These are phyloP conservation scores for Fusarium oxysporum DNA, from an alignment of 2,329 filamentous ascomycete species.

Conservation along the genomic window DNA sequence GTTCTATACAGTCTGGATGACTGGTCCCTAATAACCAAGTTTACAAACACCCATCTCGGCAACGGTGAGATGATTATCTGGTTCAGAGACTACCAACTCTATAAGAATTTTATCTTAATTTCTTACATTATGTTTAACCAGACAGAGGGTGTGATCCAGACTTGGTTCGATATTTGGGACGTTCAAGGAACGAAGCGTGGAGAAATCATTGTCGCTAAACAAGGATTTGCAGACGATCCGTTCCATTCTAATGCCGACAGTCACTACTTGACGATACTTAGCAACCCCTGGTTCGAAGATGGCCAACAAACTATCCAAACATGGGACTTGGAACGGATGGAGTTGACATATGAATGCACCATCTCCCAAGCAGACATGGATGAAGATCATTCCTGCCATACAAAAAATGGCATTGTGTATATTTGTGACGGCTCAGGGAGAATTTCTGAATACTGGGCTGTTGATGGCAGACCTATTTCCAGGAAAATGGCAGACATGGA, in stretches of 20 bases:
- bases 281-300: not conserved
- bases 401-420: not conserved
- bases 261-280: not conserved
- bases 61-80: not conserved
- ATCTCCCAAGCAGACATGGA: not conserved
- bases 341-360: not conserved
- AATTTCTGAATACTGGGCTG: not conserved
- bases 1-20: not conserved
- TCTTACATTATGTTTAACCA: not conserved
- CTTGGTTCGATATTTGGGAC: conserved; percentile 20
- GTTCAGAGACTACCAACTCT: not conserved
- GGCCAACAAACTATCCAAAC: not conserved
- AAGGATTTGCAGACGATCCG: not conserved
- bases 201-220: not conserved
- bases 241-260: not conserved
- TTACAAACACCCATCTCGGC: not conserved
- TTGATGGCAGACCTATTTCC: not conserved
- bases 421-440: not conserved
- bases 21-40: not conserved
- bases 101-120: not conserved
- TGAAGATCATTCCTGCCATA: not conserved
- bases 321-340: not conserved
- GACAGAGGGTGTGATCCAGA: not conserved
- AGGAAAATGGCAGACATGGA: not conserved
- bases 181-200: conserved; percentile 1